Conservation (phyloP, 2,329 filamentous ascomycete genomes). For the Chaetomium strumarium region DNA sequence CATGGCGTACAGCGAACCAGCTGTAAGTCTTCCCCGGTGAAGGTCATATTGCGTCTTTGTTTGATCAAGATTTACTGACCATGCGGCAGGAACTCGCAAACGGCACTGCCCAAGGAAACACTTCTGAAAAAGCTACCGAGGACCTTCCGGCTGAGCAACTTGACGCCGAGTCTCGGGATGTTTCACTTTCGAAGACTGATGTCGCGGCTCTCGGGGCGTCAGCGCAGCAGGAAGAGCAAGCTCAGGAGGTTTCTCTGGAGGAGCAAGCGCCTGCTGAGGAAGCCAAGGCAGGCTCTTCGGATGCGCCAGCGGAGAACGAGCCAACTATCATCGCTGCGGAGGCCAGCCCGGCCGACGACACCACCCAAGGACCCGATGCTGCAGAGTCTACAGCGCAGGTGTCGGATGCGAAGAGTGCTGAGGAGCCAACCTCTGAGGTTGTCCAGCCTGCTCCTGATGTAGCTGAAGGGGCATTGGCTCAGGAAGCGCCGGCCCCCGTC, state of each 20-base stretch:
- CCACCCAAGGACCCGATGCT: not conserved
- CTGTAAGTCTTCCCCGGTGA: constrained; percentile 1
- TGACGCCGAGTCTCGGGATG: not conserved
- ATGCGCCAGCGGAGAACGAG: not conserved
- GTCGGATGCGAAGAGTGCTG: not conserved
- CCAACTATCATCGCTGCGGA: not conserved
- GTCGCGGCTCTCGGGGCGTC: not conserved
- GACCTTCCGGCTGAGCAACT: not conserved
- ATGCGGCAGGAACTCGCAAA: not conserved
- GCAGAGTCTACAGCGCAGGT: not conserved
- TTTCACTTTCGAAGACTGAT: not conserved
- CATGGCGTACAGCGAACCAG: not conserved
- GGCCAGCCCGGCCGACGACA: not conserved
- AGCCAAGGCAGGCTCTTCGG: not conserved
- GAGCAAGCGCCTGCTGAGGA: not conserved
- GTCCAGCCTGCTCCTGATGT: not conserved
- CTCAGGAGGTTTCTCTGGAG: not conserved
- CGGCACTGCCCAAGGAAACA: too few species aligned
- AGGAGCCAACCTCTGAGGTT: not conserved
- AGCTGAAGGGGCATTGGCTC: not conserved
- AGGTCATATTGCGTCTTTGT: not conserved
- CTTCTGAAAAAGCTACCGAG: too few species aligned
- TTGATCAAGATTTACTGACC: not conserved
- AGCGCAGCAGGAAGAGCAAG: not conserved
- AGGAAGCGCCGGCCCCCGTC: not conserved